Conservation (phyloP, 192 early-diverging fungal genomes). For the Rhizophagus clarus region DNA sequence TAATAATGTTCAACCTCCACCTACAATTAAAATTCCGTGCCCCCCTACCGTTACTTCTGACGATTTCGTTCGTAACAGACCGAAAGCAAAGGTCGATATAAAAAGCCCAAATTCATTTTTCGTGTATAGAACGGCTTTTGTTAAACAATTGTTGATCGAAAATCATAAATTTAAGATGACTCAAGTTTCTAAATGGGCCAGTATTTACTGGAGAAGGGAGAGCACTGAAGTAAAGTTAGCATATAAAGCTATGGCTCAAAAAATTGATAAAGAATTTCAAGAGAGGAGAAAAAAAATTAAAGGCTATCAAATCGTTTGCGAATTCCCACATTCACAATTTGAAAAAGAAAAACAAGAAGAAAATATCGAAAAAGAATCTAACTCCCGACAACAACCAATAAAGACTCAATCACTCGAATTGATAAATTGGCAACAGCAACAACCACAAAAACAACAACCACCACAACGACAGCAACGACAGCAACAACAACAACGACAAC, state of each 20-base stretch:
- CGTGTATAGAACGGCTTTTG: not conserved
- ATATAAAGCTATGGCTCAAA: not conserved
- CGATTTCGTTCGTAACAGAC: not conserved
- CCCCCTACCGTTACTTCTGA: not conserved
- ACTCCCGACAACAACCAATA: not conserved
- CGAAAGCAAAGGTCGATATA: not conserved
- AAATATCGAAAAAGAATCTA: not conserved
- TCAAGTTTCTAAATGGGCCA: not conserved
- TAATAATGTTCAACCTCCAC: not conserved
- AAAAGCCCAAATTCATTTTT: not conserved
- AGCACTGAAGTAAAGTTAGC: not conserved
- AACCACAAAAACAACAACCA: too few species aligned
- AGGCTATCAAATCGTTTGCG: not conserved
- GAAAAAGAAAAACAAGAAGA: not conserved
- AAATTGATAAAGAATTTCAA: conserved; percentile 7
- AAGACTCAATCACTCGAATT: too few species aligned
- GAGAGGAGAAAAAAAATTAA: not conserved
- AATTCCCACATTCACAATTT: not conserved
- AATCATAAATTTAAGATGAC: conserved; percentile 4
- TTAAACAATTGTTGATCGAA: not conserved
- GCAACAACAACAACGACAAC: too few species aligned
- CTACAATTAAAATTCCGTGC: not conserved
- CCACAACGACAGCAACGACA: too few species aligned
- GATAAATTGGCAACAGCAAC: too few species aligned
- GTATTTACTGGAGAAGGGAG: not conserved